Percentiles rank a stretch among this genome's conserved stretches.
Conservation (phyloP, 805 yeast genomes). For the Lipomyces mesembrius region DNA sequence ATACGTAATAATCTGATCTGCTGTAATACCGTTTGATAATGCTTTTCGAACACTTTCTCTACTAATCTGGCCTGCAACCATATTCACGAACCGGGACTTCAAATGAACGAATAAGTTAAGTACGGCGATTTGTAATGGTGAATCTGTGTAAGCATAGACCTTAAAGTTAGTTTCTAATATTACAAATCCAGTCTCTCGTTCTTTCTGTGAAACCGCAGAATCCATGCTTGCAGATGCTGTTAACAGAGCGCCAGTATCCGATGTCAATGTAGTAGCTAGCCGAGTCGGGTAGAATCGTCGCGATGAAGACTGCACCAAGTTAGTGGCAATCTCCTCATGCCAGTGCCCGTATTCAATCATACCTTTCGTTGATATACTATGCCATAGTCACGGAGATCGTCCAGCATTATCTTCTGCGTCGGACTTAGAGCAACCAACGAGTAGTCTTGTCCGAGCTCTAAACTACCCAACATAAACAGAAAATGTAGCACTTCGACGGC, state of each 20-base stretch:
- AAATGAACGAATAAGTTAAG: conserved; percentile 85
- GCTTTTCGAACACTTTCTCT: conserved; percentile 91
- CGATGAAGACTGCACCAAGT: conserved; percentile 49
- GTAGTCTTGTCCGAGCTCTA: conserved; percentile 89
- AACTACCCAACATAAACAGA: conserved; percentile 88
- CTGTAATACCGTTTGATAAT: conserved; percentile 83
- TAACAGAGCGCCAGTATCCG: conserved; percentile 73
- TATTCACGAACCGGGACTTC: conserved; percentile 81
- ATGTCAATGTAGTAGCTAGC: conserved; percentile 84
- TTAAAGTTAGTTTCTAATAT: conserved; percentile 94
- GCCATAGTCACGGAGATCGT: conserved; percentile 90
- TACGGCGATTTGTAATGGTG: conserved; percentile 93
- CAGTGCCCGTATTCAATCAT: background rate
- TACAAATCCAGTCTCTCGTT: conserved; percentile 62
- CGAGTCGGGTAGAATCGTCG: conserved; percentile 86
- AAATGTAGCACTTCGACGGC: conserved; percentile 95
- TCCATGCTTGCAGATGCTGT: conserved; percentile 78
- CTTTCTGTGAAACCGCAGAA: conserved; percentile 54
- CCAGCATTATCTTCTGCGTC: conserved; percentile 84
- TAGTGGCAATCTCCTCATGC: background rate
- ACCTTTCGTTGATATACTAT: conserved; percentile 69
- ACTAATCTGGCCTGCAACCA: conserved; percentile 92
- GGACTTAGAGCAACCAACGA: conserved; percentile 69
- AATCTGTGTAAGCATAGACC: conserved; percentile 58
- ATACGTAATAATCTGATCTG: conserved; percentile 91